Base-by-base conservation (phyloP, 1,284 basidiomycete genomes). In the Phaffia rhodozyma region DNA sequence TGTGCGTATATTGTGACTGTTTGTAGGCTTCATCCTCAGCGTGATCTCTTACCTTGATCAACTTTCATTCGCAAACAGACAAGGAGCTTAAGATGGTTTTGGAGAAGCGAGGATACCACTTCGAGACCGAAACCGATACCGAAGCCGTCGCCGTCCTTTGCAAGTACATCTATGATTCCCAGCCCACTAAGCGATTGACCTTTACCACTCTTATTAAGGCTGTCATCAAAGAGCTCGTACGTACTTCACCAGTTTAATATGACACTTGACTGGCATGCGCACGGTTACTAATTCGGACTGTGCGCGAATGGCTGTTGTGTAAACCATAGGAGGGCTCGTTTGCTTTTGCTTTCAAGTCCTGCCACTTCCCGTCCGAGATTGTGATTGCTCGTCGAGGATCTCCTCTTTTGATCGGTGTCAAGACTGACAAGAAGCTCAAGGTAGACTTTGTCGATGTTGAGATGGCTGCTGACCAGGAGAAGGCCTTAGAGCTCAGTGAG, bases 381-480 rank as follows among this genome's bases (percentile, higher is more conserved):
- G 91, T 98, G 68, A 89, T 90, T 64, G 91, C 93, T 66, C 90
- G 93, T 71, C 90, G 96, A 72, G 96, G 96, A 72, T 98, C 94
- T 32, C 96, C 96, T 29, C 84, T 99, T 32, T 79, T 98, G 65
- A 87, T 98, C 72, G 96, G 96, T 80, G 94, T 99, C 75, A 98
- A 98, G 86, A 97, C 96, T 47, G 94, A 98, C 76, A 93, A 94
- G 83, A 98, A 98, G 79, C 84, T 99, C 75, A 99, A 99, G 81
- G 94, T 97, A 58, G 96, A 98, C 80, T 98, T 98, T 74, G 94
- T 99, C 64, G 96, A 98, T 77, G 96, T 99, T 67, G 93, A 98
- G 75, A 85, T 96, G 49, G 58, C 63, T 25, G 54, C 54, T 23
- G 63, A 65, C 30, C 55, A 51, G 53, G 63, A 78, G 66, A 79